Percentiles rank a stretch among this genome's conserved stretches.
Conservation (phyloP, 768 basidiomycete genomes). For the Gymnopilus junonius region DNA sequence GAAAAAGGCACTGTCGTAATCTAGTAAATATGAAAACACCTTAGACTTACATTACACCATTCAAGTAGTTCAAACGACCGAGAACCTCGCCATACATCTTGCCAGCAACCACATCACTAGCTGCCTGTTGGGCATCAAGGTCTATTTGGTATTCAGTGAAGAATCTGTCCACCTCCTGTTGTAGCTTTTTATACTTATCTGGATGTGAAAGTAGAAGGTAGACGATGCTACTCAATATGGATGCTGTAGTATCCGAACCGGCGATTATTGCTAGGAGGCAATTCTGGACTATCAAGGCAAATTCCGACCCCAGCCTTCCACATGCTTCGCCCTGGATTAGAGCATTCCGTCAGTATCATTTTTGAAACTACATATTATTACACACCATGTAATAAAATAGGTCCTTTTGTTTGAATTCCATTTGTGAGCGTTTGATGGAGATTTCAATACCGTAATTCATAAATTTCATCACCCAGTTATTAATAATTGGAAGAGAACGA, state of each 20-base stretch:
- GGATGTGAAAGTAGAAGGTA: conserved; percentile 31
- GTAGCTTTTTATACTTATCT: conserved; percentile 24
- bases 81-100: conserved; percentile 20
- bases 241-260: conserved; percentile 34
- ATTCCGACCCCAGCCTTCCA: conserved; percentile 10
- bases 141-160: conserved; percentile 14
- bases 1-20: background rate
- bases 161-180: conserved; percentile 29
- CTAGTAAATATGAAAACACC: conserved; percentile 23
- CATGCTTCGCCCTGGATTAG: conserved; percentile 17
- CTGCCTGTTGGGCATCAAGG: conserved; percentile 2
- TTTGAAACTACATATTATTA: background rate
- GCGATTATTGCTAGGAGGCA: conserved; percentile 32
- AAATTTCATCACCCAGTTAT: conserved; percentile 13
- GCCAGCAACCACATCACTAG: conserved; percentile 14
- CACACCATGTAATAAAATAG: conserved; percentile 34
- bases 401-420: conserved; percentile 26
- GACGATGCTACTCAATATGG: conserved; percentile 25
- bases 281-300: conserved; percentile 20
- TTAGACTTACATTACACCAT: conserved; percentile 37
- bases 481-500: conserved; percentile 16
- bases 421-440: conserved; percentile 20
- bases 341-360: background rate
- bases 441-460: conserved; percentile 19
- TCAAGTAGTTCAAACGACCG: conserved; percentile 29